These are phyloP conservation scores for Candida pseudofarinosa DNA, from an alignment of 805 yeast species.

Conservation along the genomic window DNA sequence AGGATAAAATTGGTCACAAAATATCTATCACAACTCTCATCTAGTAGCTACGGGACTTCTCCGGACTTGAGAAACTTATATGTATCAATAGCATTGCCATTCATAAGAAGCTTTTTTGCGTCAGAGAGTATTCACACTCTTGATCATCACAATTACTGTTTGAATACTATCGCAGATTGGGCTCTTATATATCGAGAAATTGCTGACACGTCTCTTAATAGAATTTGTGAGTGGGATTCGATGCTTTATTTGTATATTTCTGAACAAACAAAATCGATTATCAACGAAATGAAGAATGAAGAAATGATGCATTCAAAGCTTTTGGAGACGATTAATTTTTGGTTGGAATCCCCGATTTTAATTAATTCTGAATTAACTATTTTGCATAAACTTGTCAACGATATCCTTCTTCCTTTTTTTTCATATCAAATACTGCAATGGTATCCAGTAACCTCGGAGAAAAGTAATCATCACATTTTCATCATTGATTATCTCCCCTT, in stretches of 20 bases:
- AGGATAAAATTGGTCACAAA: constrained; percentile 1
- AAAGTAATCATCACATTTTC: constrained; percentile 9
- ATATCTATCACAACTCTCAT: background rate
- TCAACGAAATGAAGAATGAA: background rate
- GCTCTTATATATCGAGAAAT: constrained; percentile 10
- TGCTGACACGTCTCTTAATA: constrained; percentile 3
- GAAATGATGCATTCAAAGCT: constrained; percentile 6
- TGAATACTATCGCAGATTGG: constrained; percentile 12
- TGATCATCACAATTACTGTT: constrained; percentile 4
- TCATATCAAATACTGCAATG: constrained; percentile 9
- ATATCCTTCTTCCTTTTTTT: constrained; percentile 17
- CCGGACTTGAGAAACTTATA: constrained; percentile 6
- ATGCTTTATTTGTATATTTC: constrained; percentile 10
- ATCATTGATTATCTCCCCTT: constrained; percentile 19
- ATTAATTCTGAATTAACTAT: constrained; percentile 10
- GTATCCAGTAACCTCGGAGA: constrained; percentile 10
- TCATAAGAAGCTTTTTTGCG: constrained; percentile 7
- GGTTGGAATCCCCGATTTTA: constrained; percentile 14
- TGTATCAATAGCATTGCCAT: constrained; percentile 6
- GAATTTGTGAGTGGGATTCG: constrained; percentile 16
- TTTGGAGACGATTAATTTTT: constrained; percentile 11
- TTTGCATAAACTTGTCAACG: constrained; percentile 11
- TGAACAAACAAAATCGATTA: background rate
- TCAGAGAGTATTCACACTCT: constrained; percentile 4
- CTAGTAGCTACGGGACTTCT: background rate